Evolutionary conservation across 345 rosid genomes (phyloP), one percentile per base, ranked within the genome.

Genomic region (Ailanthus altissimus): DNA sequence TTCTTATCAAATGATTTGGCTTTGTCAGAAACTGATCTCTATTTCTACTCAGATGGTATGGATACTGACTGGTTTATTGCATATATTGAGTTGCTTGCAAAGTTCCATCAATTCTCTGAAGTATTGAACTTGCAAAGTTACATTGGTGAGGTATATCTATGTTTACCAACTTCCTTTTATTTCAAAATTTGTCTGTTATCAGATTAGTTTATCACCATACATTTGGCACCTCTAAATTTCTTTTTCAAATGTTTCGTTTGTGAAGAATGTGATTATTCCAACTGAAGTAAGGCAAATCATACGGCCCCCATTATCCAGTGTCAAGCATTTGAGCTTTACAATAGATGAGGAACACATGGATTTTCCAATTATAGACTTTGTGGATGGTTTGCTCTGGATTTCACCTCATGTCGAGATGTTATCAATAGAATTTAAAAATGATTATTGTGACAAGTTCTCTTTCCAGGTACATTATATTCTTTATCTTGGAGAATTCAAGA

Each of bases 351-450:
- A 18, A 63, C 5, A 63, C 21, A 23, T 3, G 23, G 50, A 42
- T 66, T 10, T 38, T 36, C 3, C 53, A 45, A 66, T 43, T 66
- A 32, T 26, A 43, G 51, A 67, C n/a, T 16, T 43, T 11, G 23
- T 45, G 53, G 70, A 67, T 45, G 18, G 70, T 46, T 45, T 67
- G 36, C 70, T 67, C 14, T 67, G 70, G 70, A 43, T 66, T 21
- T 43, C 53, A 4, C 50, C 70, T 66, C 70, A 66, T 66, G 11
- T n/a, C 4, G 47, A 64, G 26, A 40, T 23, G 4, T 16, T 66
- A 66, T 67, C 36, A 0, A 12, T 67, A 1, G 18, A 67, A 67
- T 42, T 2, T 67, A n/a, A 38, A 20, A 38, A 15, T 18, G 16
- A 20, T 5, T 38, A 18, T 25, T 23, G 26, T 0, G 20, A 67